Base-by-base conservation (phyloP, 495 filamentous ascomycete species). In the Aspergillus heteromorphus region DNA sequence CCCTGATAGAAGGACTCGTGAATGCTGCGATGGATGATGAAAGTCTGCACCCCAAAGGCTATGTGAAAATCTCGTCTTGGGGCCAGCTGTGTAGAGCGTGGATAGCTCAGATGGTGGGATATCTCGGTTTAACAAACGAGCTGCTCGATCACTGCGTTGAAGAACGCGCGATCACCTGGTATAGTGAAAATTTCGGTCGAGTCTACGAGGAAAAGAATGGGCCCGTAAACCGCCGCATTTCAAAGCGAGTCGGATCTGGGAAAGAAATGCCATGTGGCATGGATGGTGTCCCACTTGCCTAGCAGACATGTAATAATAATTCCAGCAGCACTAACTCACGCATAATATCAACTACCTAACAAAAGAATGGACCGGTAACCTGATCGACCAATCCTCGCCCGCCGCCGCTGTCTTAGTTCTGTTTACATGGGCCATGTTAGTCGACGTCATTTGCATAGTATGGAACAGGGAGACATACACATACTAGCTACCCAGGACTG, bases 151-250 rank as follows among this genome's bases (percentile, higher is more conserved):
- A n/a, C 6, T 54, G 41, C 31, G 20, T 3, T 2, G 51, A 54
- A 21, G 16, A 43, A 23, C 5, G 14, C 6, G 45, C 53, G 23
- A 27, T 55, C n/a, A 17, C 18, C 1, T 55, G 53, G 53, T 55
- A 55, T 31, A 55, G 53, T 30, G 4, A 21, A 11, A 41, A 49
- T 7, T 55, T 55, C 34, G 53, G 53, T 34, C 45, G 53, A 23
- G 43, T 55, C 34, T 34, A 20, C 16, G 53, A 49, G 53, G 53
- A 19, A 5, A 49, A 42, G 2, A 34, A 19, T 21, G 53, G 53
- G 11, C 53, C 53, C 14, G 34, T 55, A 14, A 45, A 55, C 34
- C 53, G 53, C 7, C 53, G 53, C 20, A 16, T 55, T 49, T 30
- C 45, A 29, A 55, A 55, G 23, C 53, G 53, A 31, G 34, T 48